Conservation (phyloP, 345 rosid genomes). For the Moringa oleifera region DNA sequence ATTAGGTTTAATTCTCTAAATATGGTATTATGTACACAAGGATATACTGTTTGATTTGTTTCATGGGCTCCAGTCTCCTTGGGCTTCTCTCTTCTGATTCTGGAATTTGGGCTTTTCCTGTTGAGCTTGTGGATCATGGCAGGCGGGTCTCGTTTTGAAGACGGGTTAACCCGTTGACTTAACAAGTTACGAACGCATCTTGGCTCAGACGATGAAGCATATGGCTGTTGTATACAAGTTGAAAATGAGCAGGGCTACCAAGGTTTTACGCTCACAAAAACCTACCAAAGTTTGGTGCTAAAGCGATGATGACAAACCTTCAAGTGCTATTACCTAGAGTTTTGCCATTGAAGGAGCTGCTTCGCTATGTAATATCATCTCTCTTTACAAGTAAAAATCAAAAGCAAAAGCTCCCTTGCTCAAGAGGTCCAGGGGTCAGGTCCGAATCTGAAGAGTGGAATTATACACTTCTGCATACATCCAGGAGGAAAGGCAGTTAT, state of each 20-base stretch:
- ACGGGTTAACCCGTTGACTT: too few species aligned
- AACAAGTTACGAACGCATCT: slow-evolving; percentile 47
- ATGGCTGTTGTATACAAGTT: slow-evolving; percentile 42
- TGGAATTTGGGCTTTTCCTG: too few species aligned
- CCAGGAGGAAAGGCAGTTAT: slow-evolving; percentile 72
- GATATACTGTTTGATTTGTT: too few species aligned
- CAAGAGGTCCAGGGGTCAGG: slow-evolving; percentile 10
- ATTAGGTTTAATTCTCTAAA: too few species aligned
- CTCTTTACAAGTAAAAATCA: too few species aligned
- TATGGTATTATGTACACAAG: too few species aligned
- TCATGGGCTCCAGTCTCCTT: too few species aligned
- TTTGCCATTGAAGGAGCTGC: slow-evolving; percentile 36
- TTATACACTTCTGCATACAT: slow-evolving; percentile 40
- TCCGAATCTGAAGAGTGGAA: slow-evolving; percentile 24
- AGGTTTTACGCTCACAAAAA: slow-evolving; percentile 28
- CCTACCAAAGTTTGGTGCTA: slow-evolving; percentile 20
- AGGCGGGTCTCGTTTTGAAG: too few species aligned
- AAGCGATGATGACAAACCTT: slow-evolving; percentile 50
- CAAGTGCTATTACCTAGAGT: slow-evolving; percentile 49
- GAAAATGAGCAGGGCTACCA: slow-evolving; percentile 27
- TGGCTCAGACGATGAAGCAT: slow-evolving; percentile 59
- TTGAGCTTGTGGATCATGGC: too few species aligned
- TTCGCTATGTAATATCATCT: slow-evolving; percentile 12
- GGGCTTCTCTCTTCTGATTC: too few species aligned
- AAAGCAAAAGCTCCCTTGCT: too few species aligned